Evolutionary conservation across 495 filamentous ascomycete species (phyloP), one percentile per base, ranked within the genome.

Genomic region (Melanomma pulvis-pyrius): DNA sequence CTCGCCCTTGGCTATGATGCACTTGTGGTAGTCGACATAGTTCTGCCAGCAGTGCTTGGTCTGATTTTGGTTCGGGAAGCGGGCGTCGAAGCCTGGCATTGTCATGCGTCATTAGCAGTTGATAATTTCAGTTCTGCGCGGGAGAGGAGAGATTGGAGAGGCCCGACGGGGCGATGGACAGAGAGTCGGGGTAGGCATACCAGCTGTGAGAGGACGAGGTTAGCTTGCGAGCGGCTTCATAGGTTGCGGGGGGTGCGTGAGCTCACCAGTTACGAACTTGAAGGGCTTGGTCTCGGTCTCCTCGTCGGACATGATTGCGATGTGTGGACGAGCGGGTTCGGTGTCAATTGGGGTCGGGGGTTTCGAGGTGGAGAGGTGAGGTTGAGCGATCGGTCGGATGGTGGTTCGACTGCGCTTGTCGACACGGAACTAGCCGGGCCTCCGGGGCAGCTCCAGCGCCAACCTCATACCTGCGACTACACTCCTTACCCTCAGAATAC

Each of bases 1-100:
- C 82, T 99, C 96, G 79, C 96, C 96, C 86, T 98, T 98, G 78
- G 93, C 93, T 77, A 90, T 81, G 79, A 96, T 89, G 82, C 96
- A 99, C 86, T 98, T 99, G 87, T 99, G 88, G 86, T 99, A 98
- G 81, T 99, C 96, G 84, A 99, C 96, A 81, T 99, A 99, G 85
- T 98, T 94, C 76, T 96, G 93, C 93, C 93, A 96, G 90, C 92
- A 97, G 79, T 90, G 87, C 82, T 90, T 89, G 76, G 87, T 89
- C 78, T 99, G 96, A 84, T 99, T 99, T 83, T 86, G 82, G 85
- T 99, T 96, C 70, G 96, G 96, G 84, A 98, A 99, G 78, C 96
- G 93, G 78, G 96, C 96, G 78, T 98, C 96, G 82, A 96, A 96
- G 83, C 94, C 94, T 96, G 79, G 61, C 55, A 71, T 1, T 11